Evolutionary conservation across 257 asterid genomes (phyloP).

Genomic region (Solanum gandarillasii): DNA sequence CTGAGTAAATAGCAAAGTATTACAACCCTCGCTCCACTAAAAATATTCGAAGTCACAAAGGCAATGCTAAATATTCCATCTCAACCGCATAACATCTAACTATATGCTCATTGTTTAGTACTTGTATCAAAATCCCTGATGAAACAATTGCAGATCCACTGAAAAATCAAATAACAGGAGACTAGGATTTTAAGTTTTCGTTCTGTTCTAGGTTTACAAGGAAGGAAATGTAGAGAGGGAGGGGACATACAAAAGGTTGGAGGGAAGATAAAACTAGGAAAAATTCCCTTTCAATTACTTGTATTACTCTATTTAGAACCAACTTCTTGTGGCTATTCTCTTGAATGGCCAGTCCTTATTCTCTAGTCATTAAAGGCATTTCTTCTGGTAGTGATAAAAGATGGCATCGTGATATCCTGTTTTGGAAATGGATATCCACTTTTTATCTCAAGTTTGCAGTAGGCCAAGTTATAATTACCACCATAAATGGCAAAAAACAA

Average conservation of each 20-base stretch:
- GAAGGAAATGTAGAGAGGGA: background rate
- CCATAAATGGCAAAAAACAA: background rate
- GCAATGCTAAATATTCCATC: background rate
- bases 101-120: background rate
- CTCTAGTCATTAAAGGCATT: background rate
- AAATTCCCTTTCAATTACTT: background rate
- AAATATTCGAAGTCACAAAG: background rate
- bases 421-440: background rate
- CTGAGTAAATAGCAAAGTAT: background rate
- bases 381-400: background rate
- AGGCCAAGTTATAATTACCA: background rate
- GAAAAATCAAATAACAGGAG: background rate
- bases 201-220: background rate
- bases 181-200: background rate
- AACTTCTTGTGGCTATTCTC: background rate
- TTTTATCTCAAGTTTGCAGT: background rate
- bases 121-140: background rate
- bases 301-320: background rate
- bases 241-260: background rate
- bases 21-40: background rate
- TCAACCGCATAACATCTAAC: background rate
- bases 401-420: background rate
- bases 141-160: background rate
- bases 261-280: background rate
- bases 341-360: background rate